Evolutionary conservation across 805 yeast genomes (phyloP), one percentile per base, ranked within the genome.

Genomic region (Limtongia smithiae): DNA sequence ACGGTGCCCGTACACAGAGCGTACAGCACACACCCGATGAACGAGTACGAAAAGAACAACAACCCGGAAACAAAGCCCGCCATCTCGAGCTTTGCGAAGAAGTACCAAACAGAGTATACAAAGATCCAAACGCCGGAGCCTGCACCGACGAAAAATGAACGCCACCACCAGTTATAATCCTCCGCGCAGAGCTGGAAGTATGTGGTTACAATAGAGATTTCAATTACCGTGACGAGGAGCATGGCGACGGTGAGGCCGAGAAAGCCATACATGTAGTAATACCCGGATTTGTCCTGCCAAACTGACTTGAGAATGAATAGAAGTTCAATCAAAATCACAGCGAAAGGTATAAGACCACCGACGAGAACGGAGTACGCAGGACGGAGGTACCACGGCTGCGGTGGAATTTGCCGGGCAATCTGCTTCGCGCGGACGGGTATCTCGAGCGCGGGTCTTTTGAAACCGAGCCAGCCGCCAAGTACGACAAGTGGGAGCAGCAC

Each of bases 131-230:
- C 72, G 27, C 88, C 87, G 41, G 85, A 76, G 49, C 90, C 80
- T 3, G 79, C 71, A 3, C 94, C 86, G 25, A 81, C 78, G 46
- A 79, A 65, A 65, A 86, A 87, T 11, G 88, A 72, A 57, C 82
- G 74, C 95, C 95, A 87, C 63, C 85, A 86, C 96, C 96, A 89
- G 57, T 74, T 69, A 42, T 78, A 77, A 61, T 71, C 76, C 43
- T 76, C 78, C 57, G 77, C 70, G 20, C 73, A 72, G 60, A 87
- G 71, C 37, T 83, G 74, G 37, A 83, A 62, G 61, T 83, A 87
- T 8, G 83, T 74, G 4, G 84, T 80, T 37, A 87, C 78, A 21
- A 87, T 74, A 7, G 90, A 79, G 45, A 84, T 78, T 65, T 87
- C 95, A 34, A 79, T 69, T 18, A 85, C 80, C 12, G 85, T 80